phyloP scores from a whole-genome alignment of 73 alveolate species.

The Urostyla sp. region DNA sequence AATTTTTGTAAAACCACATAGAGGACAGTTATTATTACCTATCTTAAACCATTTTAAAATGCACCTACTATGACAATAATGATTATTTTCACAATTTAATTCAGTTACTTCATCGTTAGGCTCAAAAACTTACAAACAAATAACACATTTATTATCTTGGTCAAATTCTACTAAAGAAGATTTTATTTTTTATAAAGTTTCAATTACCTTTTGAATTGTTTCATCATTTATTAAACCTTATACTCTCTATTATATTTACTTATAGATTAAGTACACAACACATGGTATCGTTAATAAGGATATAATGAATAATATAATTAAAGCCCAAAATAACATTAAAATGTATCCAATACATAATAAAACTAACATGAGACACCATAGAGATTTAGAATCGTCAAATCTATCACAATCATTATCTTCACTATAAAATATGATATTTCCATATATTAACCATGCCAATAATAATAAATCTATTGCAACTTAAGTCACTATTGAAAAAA shows the following conservation, averaged over 20 bases:
- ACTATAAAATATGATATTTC: neutral
- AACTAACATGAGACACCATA: neutral
- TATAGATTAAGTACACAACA: neutral
- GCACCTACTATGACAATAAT: neutral
- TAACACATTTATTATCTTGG: neutral
- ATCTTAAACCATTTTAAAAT: neutral
- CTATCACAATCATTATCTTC: neutral
- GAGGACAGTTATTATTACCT: slow-evolving; percentile 17
- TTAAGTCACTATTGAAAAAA: neutral
- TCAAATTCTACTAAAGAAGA: neutral
- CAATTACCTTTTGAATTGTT: neutral
- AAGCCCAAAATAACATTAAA: neutral
- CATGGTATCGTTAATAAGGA: neutral
- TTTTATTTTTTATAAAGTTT: neutral
- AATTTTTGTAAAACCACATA: neutral
- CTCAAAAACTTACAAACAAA: neutral
- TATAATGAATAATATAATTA: too few species aligned
- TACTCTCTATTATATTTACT: neutral
- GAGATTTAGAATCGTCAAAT: neutral
- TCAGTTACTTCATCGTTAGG: neutral
- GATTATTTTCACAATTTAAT: neutral
- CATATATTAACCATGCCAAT: slow-evolving; percentile 14
- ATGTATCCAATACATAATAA: neutral
- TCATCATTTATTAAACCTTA: neutral
- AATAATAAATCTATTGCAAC: neutral